These are phyloP conservation scores for Truncatella angustata DNA, from an alignment of 2,329 filamentous ascomycete genomes.

Conservation along the genomic window DNA sequence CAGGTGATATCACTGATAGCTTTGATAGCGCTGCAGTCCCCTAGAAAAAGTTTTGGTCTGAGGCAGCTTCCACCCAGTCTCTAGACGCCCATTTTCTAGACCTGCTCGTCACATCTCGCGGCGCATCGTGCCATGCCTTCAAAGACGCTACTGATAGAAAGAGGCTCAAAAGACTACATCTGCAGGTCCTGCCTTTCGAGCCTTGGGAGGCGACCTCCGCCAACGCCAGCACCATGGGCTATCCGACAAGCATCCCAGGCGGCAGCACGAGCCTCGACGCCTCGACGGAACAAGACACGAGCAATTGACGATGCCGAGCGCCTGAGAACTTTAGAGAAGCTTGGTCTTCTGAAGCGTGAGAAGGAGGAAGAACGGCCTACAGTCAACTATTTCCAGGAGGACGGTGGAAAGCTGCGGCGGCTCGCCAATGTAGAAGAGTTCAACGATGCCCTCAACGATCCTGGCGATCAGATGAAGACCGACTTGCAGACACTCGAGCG, in stretches of 20 bases:
- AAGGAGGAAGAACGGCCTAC: slow-evolving; percentile 18
- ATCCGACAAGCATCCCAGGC: slow-evolving; percentile 10
- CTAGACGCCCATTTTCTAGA: not conserved
- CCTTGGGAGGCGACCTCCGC: slow-evolving; percentile 19
- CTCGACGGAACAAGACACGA: not conserved
- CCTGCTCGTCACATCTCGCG: not conserved
- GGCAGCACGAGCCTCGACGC: slow-evolving; percentile 21
- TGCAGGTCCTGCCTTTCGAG: slow-evolving; percentile 27
- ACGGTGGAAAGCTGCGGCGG: slow-evolving; percentile 34
- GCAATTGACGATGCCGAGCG: slow-evolving; percentile 24
- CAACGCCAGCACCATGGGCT: slow-evolving; percentile 19
- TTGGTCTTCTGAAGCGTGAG: slow-evolving; percentile 25
- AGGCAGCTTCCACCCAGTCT: not conserved
- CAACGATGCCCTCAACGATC: slow-evolving; percentile 33
- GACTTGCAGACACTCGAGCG: slow-evolving; percentile 36
- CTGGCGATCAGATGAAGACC: slow-evolving; percentile 34
- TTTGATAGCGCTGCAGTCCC: not conserved
- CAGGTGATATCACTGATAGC: slow-evolving; percentile 11
- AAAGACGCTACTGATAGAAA: slow-evolving; percentile 21
- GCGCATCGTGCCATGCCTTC: slow-evolving; percentile 24
- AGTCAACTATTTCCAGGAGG: slow-evolving; percentile 50
- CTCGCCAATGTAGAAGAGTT: slow-evolving; percentile 40
- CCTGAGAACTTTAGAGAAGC: slow-evolving; percentile 21
- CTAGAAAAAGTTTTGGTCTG: slow-evolving; percentile 9
- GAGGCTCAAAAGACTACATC: slow-evolving; percentile 23